These are phyloP conservation scores for Erodium maritimum DNA, from an alignment of 345 rosid genomes.

Conservation along the genomic window DNA sequence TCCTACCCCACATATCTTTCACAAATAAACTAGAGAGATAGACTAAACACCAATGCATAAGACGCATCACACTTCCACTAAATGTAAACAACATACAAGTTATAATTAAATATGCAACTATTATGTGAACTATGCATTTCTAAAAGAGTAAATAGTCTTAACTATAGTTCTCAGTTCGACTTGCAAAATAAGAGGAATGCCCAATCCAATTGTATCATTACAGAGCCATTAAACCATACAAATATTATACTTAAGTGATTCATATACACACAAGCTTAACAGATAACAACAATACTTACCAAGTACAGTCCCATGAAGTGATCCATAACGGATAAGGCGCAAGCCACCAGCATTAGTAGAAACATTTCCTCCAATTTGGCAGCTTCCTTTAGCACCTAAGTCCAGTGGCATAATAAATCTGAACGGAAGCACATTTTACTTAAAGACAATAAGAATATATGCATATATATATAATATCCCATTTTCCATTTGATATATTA, in stretches of 20 bases:
- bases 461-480: no score
- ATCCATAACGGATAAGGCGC: constrained; percentile 91
- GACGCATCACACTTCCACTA: neutral
- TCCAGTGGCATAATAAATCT: constrained; percentile 99
- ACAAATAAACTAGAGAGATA: neutral
- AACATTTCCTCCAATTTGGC: constrained; percentile 97
- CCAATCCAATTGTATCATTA: neutral
- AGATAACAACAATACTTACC: constrained; percentile 38
- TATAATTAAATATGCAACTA: neutral
- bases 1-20: neutral
- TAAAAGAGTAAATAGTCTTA: neutral
- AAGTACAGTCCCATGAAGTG: constrained; percentile 81
- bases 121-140: neutral
- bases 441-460: constrained; percentile 9
- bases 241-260: neutral
- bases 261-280: no score
- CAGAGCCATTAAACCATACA: neutral
- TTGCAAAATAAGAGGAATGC: neutral
- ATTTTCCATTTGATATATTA: no score
- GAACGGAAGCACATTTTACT: constrained; percentile 40
- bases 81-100: neutral
- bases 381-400: constrained; percentile 99
- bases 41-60: neutral
- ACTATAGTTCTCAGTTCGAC: no score
- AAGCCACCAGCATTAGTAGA: constrained; percentile 99